Base-by-base conservation (phyloP, 495 filamentous ascomycete species). In the Lasiosphaeris hirsuta region DNA sequence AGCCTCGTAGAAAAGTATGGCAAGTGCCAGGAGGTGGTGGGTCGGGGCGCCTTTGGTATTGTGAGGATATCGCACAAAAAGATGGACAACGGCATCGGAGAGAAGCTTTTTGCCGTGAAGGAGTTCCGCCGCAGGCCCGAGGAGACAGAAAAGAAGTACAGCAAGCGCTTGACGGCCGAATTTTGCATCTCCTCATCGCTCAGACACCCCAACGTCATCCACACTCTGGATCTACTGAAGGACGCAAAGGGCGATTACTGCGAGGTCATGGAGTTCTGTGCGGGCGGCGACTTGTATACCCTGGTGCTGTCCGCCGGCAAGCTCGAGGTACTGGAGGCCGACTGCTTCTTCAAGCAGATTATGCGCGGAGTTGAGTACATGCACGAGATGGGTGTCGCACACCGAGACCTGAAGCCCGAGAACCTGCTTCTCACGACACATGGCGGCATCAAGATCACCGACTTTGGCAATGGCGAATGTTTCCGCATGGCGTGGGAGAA, bases 401-500 rank as follows among this genome's bases (percentile, higher is more conserved):
- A 99, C 71, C 89, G 94, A 61, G 94, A 99, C 66, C 74, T 99
- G 34, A 99, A 99, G 73, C 94, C 94, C 23, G 94, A 99, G 73
- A 98, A 99, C 63, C 81, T 99, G 14, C 84, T 99, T 0, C 78
- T 99, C 30, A 99, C 95, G 15, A 92, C 88, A 2, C 89, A 90
- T 62, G 94, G 94, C 51, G 86, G 86, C n/a, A 81, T 99, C 60
- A 99, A 99, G 69, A 97, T 99, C 62, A 97, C 95, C 34, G 94
- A 99, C 69, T 99, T 99, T 64, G 94, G 94, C 56, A 99, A 99
- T 65, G 94, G 95, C 63, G 94, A 99, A 68, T 99, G 94, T 72
- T 99, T 99, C 81, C 88, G 95, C 41, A 97, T 97, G 94, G 95
- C 94, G 3, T 99, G 94, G 94, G 94, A 99, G 72, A 90, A 90